These are phyloP conservation scores for Aristolochia fimbriata DNA, from an alignment of 164 flowering plant species.

Conservation along the genomic window DNA sequence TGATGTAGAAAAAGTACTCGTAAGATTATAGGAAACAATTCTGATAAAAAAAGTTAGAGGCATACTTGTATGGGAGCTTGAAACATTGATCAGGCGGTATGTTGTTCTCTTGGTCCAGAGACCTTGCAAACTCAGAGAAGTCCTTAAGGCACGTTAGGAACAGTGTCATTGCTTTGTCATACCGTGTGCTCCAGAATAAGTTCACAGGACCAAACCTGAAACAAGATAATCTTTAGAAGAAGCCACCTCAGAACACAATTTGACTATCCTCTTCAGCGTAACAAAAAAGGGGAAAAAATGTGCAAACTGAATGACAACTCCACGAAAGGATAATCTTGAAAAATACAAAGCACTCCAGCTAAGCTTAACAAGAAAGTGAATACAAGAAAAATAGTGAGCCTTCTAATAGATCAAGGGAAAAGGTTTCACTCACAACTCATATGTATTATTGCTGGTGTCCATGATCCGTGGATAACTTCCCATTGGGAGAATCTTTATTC, in stretches of 20 bases:
- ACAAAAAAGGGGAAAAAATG: neutral
- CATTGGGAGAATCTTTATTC: slow-evolving; percentile 88
- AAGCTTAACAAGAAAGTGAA: neutral
- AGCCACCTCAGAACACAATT: no score
- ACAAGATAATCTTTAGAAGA: neutral
- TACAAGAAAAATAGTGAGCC: neutral
- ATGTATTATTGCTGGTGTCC: slow-evolving; percentile 74
- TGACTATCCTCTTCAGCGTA: no score
- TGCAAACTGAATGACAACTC: neutral
- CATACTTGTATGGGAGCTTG: slow-evolving; percentile 93
- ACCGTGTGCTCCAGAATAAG: slow-evolving; percentile 98
- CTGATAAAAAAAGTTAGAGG: neutral
- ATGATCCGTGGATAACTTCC: slow-evolving; percentile 96
- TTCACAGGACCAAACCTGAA: slow-evolving; percentile 96
- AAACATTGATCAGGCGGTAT: slow-evolving; percentile 81
- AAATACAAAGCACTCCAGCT: no score
- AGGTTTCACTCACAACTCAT: slow-evolving; percentile 69
- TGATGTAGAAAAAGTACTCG: neutral
- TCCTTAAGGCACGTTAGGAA: slow-evolving; percentile 87
- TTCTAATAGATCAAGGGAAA: neutral
- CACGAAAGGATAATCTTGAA: neutral
- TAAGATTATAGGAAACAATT: neutral
- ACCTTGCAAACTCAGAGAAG: slow-evolving; percentile 82
- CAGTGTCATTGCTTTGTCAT: slow-evolving; percentile 94
- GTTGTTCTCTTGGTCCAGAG: slow-evolving; percentile 78